Evolutionary conservation across 2,329 filamentous ascomycete genomes (phyloP), one percentile per base, ranked within the genome.

Genomic region (Thielaviopsis euricoi): DNA sequence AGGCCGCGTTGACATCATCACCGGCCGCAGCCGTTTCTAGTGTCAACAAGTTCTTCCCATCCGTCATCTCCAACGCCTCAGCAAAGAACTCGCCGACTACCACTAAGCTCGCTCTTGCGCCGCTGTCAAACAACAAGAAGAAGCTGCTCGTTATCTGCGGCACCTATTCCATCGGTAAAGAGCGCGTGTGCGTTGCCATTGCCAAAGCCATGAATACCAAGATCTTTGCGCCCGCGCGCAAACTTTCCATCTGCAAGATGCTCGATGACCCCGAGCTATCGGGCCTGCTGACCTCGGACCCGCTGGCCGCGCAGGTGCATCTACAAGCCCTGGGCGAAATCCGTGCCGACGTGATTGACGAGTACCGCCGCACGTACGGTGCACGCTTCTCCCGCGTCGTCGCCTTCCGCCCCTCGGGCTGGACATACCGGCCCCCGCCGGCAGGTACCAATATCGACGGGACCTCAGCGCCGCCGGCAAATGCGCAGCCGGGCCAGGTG

Each of bases 271-370:
- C 85, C 0, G 90, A 95, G 66, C 78, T 98, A 4, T 75, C 83
- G 25, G 77, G 79, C 0, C 78, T 89, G 3, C 78, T 98, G 65
- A 98, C 93, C 0, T 76, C 77, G 7, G 75, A 96, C 66, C 89
- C 93, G 0, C 73, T 79, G 22, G 87, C 88, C 64, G 93, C 93
- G 0, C 91, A 97, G 69, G 89, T 98, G 0, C 93, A 98, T 71
- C 96, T 98, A 90, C 94, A 95, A 64, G 89, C 87, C 65, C 76
- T 98, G 10, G 93, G 93, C 76, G 91, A 97, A 69, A 89, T 98
- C 63, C 84, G 89, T 25, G 83, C 89, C 37, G 90, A 96, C 63
- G 95, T 91, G 0, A 76, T 98, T 1, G 83, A 88, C 62, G 90
- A 95, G 61, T 98, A 98, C 65, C 79, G 97, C 6, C 81, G 85